Evolutionary conservation across 2,329 filamentous ascomycete species (phyloP).

Genomic region (Sordariomycetes sp.): DNA sequence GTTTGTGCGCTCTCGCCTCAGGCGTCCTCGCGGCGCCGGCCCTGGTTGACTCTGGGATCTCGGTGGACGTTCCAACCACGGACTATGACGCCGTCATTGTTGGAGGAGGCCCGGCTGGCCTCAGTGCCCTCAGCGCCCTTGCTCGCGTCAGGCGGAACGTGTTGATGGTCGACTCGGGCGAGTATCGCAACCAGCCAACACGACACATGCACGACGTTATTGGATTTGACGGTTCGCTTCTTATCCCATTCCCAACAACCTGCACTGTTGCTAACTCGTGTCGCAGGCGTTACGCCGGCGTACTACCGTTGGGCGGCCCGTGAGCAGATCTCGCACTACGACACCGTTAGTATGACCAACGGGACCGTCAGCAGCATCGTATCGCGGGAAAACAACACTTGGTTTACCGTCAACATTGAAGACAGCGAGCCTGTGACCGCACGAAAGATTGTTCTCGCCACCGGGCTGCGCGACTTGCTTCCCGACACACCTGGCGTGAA

Average conservation of each 20-base stretch:
- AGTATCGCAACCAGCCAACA: constrained; percentile 48
- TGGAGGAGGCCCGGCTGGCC: constrained; percentile 47
- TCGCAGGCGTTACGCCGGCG: constrained; percentile 40
- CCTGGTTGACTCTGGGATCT: too few relatives aligned
- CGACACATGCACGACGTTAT: constrained; percentile 53
- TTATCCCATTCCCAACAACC: background rate
- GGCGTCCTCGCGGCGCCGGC: too few relatives aligned
- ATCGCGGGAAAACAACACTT: constrained; percentile 23
- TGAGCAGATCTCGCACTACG: constrained; percentile 40
- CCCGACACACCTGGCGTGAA: constrained; percentile 43
- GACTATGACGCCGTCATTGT: constrained; percentile 47
- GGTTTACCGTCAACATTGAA: constrained; percentile 30
- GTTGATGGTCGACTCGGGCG: constrained; percentile 47
- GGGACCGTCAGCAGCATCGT: constrained; percentile 38
- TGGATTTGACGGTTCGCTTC: constrained; percentile 42
- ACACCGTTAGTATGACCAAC: constrained; percentile 39
- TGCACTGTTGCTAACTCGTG: constrained; percentile 3
- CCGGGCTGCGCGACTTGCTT: constrained; percentile 45
- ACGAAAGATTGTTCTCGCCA: constrained; percentile 47
- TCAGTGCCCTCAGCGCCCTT: constrained; percentile 45
- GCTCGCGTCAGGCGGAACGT: constrained; percentile 46
- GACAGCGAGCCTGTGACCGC: constrained; percentile 26
- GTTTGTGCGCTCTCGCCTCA: too few relatives aligned
- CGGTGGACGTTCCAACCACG: constrained; percentile 1
- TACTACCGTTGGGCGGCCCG: constrained; percentile 46